Evolutionary conservation across 345 rosid species (phyloP).

Genomic region (Eucalyptus cladocalyx): DNA sequence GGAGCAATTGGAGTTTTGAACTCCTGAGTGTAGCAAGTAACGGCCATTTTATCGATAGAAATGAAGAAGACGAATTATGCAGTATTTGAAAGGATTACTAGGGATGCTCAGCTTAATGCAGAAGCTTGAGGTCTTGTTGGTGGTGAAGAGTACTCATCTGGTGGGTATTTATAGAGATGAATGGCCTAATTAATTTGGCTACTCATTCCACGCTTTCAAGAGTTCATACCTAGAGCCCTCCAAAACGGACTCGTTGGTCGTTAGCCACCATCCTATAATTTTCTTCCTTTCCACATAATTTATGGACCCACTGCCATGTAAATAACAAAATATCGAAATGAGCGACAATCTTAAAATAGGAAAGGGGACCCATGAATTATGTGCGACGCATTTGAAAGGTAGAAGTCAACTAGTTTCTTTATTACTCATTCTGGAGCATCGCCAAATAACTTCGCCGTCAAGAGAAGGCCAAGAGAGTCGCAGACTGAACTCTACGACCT

Average conservation of each 20-base stretch:
- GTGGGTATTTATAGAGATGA: neutral
- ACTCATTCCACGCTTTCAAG: neutral
- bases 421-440: too few relatives aligned
- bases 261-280: neutral
- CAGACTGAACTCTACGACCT: too few relatives aligned
- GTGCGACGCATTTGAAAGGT: neutral
- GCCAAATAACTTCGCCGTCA: too few relatives aligned
- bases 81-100: neutral
- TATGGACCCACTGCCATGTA: neutral
- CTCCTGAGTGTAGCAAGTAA: neutral
- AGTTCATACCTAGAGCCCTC: neutral
- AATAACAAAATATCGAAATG: neutral
- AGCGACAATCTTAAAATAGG: neutral
- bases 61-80: neutral
- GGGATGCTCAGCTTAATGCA: neutral
- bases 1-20: neutral
- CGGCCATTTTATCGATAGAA: neutral
- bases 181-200: neutral
- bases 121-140: neutral
- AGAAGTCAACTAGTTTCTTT: too few relatives aligned
- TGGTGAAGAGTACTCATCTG: neutral
- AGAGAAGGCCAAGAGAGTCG: too few relatives aligned
- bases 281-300: neutral
- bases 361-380: neutral
- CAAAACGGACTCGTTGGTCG: neutral